Base-by-base conservation (phyloP, 345 rosid genomes). In the Citrus maxima region DNA sequence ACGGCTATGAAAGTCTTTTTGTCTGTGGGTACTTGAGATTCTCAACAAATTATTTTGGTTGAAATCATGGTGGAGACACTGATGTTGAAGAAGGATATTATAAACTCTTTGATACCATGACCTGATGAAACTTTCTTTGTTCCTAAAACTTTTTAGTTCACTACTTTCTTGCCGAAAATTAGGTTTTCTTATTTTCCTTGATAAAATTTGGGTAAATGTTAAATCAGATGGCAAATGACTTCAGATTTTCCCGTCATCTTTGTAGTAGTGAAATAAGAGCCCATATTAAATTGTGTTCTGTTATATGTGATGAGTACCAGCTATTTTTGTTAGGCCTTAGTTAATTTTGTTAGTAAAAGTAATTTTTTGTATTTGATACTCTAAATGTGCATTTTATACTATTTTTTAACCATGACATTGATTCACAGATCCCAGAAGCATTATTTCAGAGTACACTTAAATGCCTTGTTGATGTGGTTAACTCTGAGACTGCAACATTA, bases 381-480 rank as follows among this genome's bases (percentile, higher is more conserved):
- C 21, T 72, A 9, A 18, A 61, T 58, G 28, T 77, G 74, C 6
- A 10, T 68, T 62, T 32, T 55, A 30, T 65, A 25, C 60, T 54
- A 18, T 66, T 72, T 73, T 54, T 19, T 24, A 54, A 28, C 38
- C 56, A 55, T 82, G 46, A 76, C 19, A 49, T 78, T 74, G 56
- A 72, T 63, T 27, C 77, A 77, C 94, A 95, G 99, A 87, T 90
- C 58, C 84, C 89, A 24, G 92, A 88, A 77, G 76, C 88, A 81
- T 79, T 89, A 80, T 81, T 88, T 81, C 96, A 86, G 83, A 88
- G 69, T 76, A 80, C 91, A 51, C 88, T 95, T 73, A 91, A 83
- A 86, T 89, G 90, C 83, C 85, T 95, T 80, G 89, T 87, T 74
- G 89, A 82, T 67, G 83, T 89, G 81, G 99, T 88, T 67, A 89